Conservation (phyloP, 306 rosid genomes). For the Fragaria ananassa region DNA sequence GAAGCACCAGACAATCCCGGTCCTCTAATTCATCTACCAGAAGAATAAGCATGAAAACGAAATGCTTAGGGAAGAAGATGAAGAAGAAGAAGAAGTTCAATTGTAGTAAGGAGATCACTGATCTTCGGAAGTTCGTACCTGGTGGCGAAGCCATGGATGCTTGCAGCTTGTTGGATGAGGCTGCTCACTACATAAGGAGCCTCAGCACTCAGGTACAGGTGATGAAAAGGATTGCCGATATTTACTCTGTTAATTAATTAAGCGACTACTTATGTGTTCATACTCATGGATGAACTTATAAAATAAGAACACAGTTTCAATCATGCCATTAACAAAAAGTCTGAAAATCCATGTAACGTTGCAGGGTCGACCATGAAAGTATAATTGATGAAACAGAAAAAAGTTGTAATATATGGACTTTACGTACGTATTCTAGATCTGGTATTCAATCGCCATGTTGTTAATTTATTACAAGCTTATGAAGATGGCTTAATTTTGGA, state of each 20-base stretch:
- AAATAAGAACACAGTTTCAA: neutral
- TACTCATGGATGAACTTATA: neutral
- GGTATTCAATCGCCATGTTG: neutral
- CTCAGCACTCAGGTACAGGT: slow-evolving; percentile 35
- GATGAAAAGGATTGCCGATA: slow-evolving; percentile 21
- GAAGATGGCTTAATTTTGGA: neutral
- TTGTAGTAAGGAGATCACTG: neutral
- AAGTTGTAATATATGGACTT: neutral
- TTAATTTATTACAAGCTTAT: neutral
- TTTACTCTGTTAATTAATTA: slow-evolving; percentile 12
- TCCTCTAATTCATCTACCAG: neutral
- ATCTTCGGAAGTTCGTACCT: slow-evolving; percentile 32
- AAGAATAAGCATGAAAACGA: slow-evolving; percentile 3
- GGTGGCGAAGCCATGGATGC: slow-evolving; percentile 36
- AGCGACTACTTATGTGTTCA: neutral
- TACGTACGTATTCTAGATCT: neutral
- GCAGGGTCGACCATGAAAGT: neutral
- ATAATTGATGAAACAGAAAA: neutral
- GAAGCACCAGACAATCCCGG: neutral
- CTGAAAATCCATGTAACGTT: neutral
- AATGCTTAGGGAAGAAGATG: neutral
- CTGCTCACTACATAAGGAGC: slow-evolving; percentile 36
- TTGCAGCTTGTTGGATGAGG: slow-evolving; percentile 33
- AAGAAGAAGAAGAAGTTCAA: neutral
- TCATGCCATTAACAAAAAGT: neutral